Percentiles rank a stretch among this genome's conserved stretches.
Evolutionary conservation across 495 filamentous ascomycete genomes (phyloP).

Genomic region (Glarea lozoyensis): DNA sequence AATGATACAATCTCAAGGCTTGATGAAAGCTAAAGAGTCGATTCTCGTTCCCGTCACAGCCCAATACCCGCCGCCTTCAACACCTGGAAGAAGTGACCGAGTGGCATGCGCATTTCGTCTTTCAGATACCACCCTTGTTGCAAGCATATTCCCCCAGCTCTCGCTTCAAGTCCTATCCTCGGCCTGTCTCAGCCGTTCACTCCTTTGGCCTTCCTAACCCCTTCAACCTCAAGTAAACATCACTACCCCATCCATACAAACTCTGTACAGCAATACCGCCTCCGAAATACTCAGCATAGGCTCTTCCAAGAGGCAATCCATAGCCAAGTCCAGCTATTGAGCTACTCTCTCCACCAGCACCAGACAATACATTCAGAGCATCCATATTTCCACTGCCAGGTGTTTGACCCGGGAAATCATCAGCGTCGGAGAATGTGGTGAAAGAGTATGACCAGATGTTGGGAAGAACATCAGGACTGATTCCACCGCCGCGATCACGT

Average conservation of each 20-base stretch:
- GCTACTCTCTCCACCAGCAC: conserved; percentile 53
- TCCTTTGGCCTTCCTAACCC: conserved; percentile 56
- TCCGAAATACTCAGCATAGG: conserved; percentile 97
- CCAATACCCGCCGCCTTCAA: too few relatives aligned
- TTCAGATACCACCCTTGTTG: too few relatives aligned
- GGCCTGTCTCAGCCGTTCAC: too few relatives aligned
- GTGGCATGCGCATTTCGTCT: too few relatives aligned
- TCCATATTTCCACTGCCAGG: conserved; percentile 45
- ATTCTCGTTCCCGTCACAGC: too few relatives aligned
- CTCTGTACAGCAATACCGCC: conserved; percentile 93
- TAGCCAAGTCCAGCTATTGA: conserved; percentile 91
- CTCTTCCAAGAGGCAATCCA: conserved; percentile 80
- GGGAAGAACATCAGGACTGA: conserved; percentile 67
- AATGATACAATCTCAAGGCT: too few relatives aligned
- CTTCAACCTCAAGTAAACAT: conserved; percentile 74
- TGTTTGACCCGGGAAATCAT: conserved; percentile 29
- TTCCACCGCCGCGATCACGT: conserved; percentile 89
- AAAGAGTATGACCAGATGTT: conserved; percentile 96
- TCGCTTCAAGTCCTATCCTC: too few relatives aligned
- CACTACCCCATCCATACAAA: conserved; percentile 83
- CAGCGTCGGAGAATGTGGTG: conserved; percentile 77
- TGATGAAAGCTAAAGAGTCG: too few relatives aligned
- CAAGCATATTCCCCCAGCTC: too few relatives aligned
- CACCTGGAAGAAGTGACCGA: too few relatives aligned
- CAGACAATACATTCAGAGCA: conserved; percentile 64